A percentile compares a stretch with the other conserved stretches of the same genome.
Conservation (phyloP, 2,329 filamentous ascomycete genomes). For the Curvularia verruculosa region DNA sequence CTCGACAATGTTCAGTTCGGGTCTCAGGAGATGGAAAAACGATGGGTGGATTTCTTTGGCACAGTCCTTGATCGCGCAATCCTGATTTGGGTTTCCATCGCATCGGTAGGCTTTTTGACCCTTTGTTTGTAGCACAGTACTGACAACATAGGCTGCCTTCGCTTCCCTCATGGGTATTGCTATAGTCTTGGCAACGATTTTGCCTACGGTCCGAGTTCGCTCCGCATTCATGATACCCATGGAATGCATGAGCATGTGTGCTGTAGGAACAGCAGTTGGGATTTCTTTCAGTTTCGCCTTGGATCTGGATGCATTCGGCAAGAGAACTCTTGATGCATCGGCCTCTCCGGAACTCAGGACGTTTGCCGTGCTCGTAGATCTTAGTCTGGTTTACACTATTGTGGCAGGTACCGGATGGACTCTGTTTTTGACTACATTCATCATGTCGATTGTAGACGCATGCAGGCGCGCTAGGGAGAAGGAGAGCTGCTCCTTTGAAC, state of each 20-base stretch:
- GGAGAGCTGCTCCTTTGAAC: constrained; percentile 39
- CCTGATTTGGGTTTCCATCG: constrained; percentile 36
- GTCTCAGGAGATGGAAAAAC: constrained; percentile 12
- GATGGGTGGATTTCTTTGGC: constrained; percentile 31
- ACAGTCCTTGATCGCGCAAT: constrained; percentile 18
- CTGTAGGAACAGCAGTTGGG: constrained; percentile 31
- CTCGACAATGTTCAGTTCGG: constrained; percentile 19
- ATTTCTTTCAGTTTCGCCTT: constrained; percentile 29
- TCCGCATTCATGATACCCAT: constrained; percentile 27
- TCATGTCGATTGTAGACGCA: constrained; percentile 23
- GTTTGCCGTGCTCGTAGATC: constrained; percentile 29
- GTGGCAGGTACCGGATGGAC: constrained; percentile 25
- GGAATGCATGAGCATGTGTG: constrained; percentile 32
- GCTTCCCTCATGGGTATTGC: constrained; percentile 24
- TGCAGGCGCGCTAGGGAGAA: constrained; percentile 22
- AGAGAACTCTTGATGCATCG: constrained; percentile 18
- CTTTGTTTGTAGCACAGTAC: neutral
- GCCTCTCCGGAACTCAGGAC: constrained; percentile 23
- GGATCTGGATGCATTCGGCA: constrained; percentile 19
- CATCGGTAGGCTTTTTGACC: constrained; percentile 23
- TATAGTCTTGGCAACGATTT: constrained; percentile 24
- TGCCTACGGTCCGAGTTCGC: constrained; percentile 26
- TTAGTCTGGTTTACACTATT: constrained; percentile 31
- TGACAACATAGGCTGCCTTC: constrained; percentile 30
- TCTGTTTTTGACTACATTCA: constrained; percentile 24